Evolutionary conservation across 2,329 filamentous ascomycete species (phyloP), one percentile per base, ranked within the genome.

Genomic region (Alternaria brassicae): DNA sequence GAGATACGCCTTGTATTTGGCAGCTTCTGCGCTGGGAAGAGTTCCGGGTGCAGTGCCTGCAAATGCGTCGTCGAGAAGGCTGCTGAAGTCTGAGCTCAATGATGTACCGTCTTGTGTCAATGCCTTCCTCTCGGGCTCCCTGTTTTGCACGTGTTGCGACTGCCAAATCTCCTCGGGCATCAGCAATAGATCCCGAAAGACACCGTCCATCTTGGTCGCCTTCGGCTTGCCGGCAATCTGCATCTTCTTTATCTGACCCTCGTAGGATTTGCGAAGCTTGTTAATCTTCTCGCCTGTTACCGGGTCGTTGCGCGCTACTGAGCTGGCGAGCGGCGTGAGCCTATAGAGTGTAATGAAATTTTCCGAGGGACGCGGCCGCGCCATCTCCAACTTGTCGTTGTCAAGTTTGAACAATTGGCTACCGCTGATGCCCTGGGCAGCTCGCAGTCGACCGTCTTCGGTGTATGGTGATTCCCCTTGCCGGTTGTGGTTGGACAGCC

Each of bases 261-360:
- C 83, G 67, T 85, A 85, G 32, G 82, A 83, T 67, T 85, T 85
- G 37, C 87, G 81, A 40, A 89, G 79, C 71, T 86, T 85, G 76
- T 89, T 83, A 61, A 82, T 88, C 78, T 89, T 89, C 71, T 88
- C 86, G 60, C 86, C 86, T n/a, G 86, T 88, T 19, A 81, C 74
- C 15, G 86, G 85, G 72, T 89, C 85, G 49, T 79, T 82, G 53
- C 87, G 80, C 59, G 84, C 85, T 62, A 89, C 86, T 53, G 82
- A 86, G 65, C 81, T 81, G 61, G 86, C 84, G 54, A 89, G 80
- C 34, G 79, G 74, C 62, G 83, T 80, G 60, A 89, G 77, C 54
- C 82, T 81, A 77, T 88, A 89, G 56, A 88, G 79, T 51, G 82
- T 81, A 61, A 89, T 81, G 58, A 89, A 78, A 77, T 89, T 84